Conservation (phyloP, 768 basidiomycete genomes). For the Pisolithus marmoratus region DNA sequence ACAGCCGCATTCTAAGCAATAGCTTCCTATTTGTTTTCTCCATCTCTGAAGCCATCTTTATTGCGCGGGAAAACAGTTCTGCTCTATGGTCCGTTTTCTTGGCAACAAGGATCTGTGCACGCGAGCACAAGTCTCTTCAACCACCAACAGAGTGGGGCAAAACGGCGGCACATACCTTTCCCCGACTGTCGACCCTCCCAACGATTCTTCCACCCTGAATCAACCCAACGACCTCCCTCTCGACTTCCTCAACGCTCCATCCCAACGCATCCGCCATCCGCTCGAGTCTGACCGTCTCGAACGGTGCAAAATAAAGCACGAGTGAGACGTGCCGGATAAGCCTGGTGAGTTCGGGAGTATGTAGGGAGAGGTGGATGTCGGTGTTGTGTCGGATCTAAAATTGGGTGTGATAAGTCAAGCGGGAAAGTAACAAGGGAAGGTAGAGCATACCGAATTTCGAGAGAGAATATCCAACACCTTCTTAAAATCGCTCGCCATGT, state of each 20-base stretch:
- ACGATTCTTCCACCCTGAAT: slow-evolving; percentile 76
- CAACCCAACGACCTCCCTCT: slow-evolving; percentile 66
- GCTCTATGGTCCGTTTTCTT: slow-evolving; percentile 75
- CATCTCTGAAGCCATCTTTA: slow-evolving; percentile 68
- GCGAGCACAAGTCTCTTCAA: background rate
- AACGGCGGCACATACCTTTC: slow-evolving; percentile 51
- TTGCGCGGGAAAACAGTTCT: slow-evolving; percentile 69
- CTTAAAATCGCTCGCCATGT: slow-evolving; percentile 84
- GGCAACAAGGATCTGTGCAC: slow-evolving; percentile 64
- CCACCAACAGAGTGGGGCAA: background rate
- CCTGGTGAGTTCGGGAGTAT: slow-evolving; percentile 59
- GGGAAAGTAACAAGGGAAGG: background rate
- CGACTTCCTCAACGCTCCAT: slow-evolving; percentile 65
- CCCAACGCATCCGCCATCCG: slow-evolving; percentile 87
- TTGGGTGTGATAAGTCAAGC: background rate
- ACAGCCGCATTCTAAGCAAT: slow-evolving; percentile 81
- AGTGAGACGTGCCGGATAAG: slow-evolving; percentile 75
- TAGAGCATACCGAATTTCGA: slow-evolving; percentile 56
- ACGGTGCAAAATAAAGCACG: slow-evolving; percentile 87
- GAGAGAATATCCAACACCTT: slow-evolving; percentile 70
- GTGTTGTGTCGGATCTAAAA: slow-evolving; percentile 67
- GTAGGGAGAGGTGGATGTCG: slow-evolving; percentile 70
- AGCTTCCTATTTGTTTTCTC: slow-evolving; percentile 71
- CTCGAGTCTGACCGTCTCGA: slow-evolving; percentile 75
- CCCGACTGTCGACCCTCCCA: slow-evolving; percentile 83